A percentile compares a stretch with the other conserved stretches of the same genome.
These are phyloP conservation scores for Termitomyces sp. DNA, from an alignment of 1,284 basidiomycete species.

Conservation along the genomic window DNA sequence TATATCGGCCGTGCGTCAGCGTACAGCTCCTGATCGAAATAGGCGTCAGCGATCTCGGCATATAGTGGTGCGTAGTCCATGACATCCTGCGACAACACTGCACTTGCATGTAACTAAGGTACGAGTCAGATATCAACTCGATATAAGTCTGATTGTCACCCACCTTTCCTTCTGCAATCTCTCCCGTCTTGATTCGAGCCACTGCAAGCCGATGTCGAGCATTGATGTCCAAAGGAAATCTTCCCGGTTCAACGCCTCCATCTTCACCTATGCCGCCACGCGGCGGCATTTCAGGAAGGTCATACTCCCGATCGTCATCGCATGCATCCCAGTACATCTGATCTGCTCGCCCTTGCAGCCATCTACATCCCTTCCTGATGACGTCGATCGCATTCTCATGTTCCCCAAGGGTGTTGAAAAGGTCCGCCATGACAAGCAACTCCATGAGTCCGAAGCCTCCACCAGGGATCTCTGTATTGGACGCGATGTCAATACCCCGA, in stretches of 20 bases:
- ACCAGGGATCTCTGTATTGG: conserved; percentile 37
- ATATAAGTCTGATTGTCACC: conserved; percentile 18
- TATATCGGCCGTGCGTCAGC: conserved; percentile 76
- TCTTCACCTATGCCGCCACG: conserved; percentile 28
- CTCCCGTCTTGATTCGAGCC: conserved; percentile 77
- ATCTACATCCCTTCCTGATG: conserved; percentile 76
- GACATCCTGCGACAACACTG: conserved; percentile 68
- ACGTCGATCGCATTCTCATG: conserved; percentile 67
- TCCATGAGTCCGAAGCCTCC: conserved; percentile 59
- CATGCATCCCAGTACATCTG: conserved; percentile 79
- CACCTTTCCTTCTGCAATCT: conserved; percentile 80
- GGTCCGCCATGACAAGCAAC: conserved; percentile 76
- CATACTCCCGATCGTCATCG: conserved; percentile 87
- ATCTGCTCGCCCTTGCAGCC: conserved; percentile 80
- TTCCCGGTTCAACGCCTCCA: conserved; percentile 43
- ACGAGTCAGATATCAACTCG: conserved; percentile 1
- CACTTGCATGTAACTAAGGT: conserved; percentile 66
- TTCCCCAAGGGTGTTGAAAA: conserved; percentile 70
- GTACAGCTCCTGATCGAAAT: conserved; percentile 71
- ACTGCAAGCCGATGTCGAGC: conserved; percentile 85
- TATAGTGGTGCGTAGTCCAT: conserved; percentile 76
- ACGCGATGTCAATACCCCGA: conserved; percentile 29
- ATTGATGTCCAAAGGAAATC: conserved; percentile 72
- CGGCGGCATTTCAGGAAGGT: conserved; percentile 38
- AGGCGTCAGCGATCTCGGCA: conserved; percentile 80